Evolutionary conservation across 2,329 filamentous ascomycete species (phyloP).

Genomic region (Rhynchosporium secalis): DNA sequence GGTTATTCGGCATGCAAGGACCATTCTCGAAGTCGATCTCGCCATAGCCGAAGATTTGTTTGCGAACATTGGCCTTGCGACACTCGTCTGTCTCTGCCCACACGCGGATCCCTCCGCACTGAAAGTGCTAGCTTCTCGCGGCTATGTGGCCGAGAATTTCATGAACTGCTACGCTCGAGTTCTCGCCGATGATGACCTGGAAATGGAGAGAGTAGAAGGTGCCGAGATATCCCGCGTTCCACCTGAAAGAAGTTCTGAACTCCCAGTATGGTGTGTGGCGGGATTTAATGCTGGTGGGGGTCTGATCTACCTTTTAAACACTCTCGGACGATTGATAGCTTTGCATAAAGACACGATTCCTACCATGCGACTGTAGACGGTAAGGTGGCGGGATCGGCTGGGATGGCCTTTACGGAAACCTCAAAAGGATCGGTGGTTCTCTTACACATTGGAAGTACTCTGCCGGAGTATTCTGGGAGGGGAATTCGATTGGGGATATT

Average conservation of each 20-base stretch:
- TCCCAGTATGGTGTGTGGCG: background rate
- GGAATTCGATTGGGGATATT: conserved; percentile 13
- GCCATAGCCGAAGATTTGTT: conserved; percentile 2
- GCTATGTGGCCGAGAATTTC: conserved; percentile 7
- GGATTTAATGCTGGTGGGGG: conserved; percentile 12
- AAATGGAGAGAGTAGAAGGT: background rate
- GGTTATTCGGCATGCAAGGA: background rate
- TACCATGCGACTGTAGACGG: conserved; percentile 15
- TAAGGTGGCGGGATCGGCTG: conserved; percentile 13
- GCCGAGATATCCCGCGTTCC: conserved; percentile 1
- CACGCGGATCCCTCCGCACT: conserved; percentile 4
- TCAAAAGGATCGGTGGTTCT: conserved; percentile 13
- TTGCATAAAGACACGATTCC: conserved; percentile 9
- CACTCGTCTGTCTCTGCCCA: conserved; percentile 4
- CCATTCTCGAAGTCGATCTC: conserved; percentile 1
- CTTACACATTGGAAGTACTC: conserved; percentile 16
- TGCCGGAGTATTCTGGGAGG: conserved; percentile 13
- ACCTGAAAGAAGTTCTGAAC: background rate
- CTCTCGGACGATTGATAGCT: conserved; percentile 2
- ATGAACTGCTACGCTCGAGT: conserved; percentile 7
- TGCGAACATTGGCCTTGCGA: conserved; percentile 3
- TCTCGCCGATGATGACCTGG: conserved; percentile 9
- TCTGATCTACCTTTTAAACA: conserved; percentile 2
- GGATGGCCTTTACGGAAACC: conserved; percentile 13
- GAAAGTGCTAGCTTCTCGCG: conserved; percentile 10